phyloP scores from a whole-genome alignment of 78 protist species.

The Isochrysis galbana region DNA sequence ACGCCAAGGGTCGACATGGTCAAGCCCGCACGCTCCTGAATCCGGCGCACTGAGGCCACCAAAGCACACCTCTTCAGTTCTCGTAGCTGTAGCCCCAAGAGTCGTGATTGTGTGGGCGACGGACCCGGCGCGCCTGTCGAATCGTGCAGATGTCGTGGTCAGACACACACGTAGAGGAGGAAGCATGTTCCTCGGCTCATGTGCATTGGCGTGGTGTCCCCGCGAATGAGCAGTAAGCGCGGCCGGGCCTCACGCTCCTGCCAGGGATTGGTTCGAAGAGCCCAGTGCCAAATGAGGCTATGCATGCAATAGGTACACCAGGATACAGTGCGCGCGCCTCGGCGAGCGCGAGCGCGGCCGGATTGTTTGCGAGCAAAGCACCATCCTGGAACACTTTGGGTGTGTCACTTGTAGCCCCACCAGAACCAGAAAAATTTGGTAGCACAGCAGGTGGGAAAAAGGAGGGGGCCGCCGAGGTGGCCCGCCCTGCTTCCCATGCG shows the following conservation, averaged over 20 bases:
- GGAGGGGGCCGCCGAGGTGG: constrained; percentile 7
- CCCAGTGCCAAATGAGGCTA: constrained; percentile 9
- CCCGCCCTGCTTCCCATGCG: background rate
- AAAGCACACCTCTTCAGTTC: constrained; percentile 3
- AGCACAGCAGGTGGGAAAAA: background rate
- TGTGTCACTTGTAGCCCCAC: background rate
- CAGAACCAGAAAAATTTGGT: no score
- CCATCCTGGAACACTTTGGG: background rate
- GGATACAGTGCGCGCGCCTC: background rate
- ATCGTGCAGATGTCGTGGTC: no score
- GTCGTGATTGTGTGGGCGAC: background rate
- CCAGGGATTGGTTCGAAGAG: background rate
- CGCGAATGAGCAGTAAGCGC: no score
- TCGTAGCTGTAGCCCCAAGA: background rate
- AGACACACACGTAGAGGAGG: no score
- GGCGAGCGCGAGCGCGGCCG: background rate
- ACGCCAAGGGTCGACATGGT: no score
- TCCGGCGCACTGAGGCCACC: no score
- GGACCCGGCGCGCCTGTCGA: no score
- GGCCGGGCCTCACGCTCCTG: background rate
- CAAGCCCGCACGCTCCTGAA: no score
- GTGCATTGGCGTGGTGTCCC: no score
- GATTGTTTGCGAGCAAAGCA: background rate
- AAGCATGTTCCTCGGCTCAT: no score
- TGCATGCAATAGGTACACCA: background rate